A percentile compares a stretch with the other conserved stretches of the same genome.
These are phyloP conservation scores for Pseudogymnoascus sp. DNA, from an alignment of 2,329 filamentous ascomycete species.

Conservation along the genomic window DNA sequence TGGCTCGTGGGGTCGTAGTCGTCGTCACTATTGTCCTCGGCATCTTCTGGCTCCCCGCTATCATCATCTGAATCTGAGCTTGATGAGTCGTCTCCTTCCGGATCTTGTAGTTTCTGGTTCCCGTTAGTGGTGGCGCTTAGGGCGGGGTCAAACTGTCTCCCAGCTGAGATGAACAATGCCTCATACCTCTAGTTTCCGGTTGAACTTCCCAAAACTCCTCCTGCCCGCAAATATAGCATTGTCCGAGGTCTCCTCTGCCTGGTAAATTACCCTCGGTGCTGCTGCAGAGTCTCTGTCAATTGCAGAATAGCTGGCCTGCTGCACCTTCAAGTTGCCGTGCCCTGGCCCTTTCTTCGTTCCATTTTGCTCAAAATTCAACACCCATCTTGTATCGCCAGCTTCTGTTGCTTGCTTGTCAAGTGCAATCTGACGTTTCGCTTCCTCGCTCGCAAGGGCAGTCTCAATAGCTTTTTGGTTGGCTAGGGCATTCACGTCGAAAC, in stretches of 20 bases:
- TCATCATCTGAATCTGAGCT: conserved; percentile 32
- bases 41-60: conserved; percentile 23
- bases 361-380: conserved; percentile 49
- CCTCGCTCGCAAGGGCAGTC: conserved; percentile 58
- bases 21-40: conserved; percentile 28
- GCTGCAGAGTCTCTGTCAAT: conserved; percentile 33
- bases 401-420: conserved; percentile 55
- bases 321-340: conserved; percentile 41
- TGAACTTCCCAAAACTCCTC: conserved; percentile 44
- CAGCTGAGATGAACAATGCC: background rate
- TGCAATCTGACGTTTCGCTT: conserved; percentile 54
- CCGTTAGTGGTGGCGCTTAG: conserved; percentile 23
- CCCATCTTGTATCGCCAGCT: conserved; percentile 67
- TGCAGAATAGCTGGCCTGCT: conserved; percentile 52
- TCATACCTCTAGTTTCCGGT: conserved; percentile 31
- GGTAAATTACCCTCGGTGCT: conserved; percentile 13
- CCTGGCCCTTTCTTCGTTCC: conserved; percentile 30
- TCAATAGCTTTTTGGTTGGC: conserved; percentile 54
- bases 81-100: conserved; percentile 28
- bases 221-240: conserved; percentile 31
- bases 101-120: conserved; percentile 33
- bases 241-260: conserved; percentile 28
- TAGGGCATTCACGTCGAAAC: conserved; percentile 34
- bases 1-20: conserved; percentile 34
- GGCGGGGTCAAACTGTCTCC: conserved; percentile 7